phyloP scores from a whole-genome alignment of 2,329 filamentous ascomycete genomes.

The Penicillium sumatraense region DNA sequence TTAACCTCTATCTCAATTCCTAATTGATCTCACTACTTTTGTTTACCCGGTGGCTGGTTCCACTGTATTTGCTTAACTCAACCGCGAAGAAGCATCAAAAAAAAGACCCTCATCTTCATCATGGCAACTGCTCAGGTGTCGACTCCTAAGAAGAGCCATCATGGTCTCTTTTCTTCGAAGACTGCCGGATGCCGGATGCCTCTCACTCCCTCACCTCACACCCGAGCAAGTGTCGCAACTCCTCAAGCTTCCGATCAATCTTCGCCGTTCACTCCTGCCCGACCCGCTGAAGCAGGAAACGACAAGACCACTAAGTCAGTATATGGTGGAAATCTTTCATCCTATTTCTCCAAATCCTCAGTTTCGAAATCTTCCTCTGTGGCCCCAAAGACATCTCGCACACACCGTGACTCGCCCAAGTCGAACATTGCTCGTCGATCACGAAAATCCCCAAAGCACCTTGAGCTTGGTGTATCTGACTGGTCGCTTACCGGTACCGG shows the following conservation, averaged over 20 bases:
- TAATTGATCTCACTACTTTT: slow-evolving; percentile 34
- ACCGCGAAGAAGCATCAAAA: slow-evolving; percentile 10
- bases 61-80: slow-evolving; percentile 25
- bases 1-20: slow-evolving; percentile 30
- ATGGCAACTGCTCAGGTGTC: slow-evolving; percentile 87
- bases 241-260: slow-evolving; percentile 32
- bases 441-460: slow-evolving; percentile 76
- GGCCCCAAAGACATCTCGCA: slow-evolving; percentile 46
- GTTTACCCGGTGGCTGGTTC: slow-evolving; percentile 21
- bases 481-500: slow-evolving; percentile 89
- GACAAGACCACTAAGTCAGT: slow-evolving; percentile 69
- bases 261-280: slow-evolving; percentile 76
- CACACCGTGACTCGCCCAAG: slow-evolving; percentile 87
- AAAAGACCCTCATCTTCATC: slow-evolving; percentile 36
- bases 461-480: slow-evolving; percentile 91
- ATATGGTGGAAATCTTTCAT: slow-evolving; percentile 77
- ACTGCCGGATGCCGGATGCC: slow-evolving; percentile 95
- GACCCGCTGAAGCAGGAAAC: slow-evolving; percentile 62
- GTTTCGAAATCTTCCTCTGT: slow-evolving; percentile 9
- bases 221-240: slow-evolving; percentile 63
- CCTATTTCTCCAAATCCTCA: slow-evolving; percentile 63
- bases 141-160: slow-evolving; percentile 93
- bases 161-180: slow-evolving; percentile 87
- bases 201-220: slow-evolving; percentile 80
- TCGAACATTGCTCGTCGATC: slow-evolving; percentile 77